Base-by-base conservation (phyloP, 2,329 filamentous ascomycete genomes). In the Immersiporthe knoxdaviesiana region DNA sequence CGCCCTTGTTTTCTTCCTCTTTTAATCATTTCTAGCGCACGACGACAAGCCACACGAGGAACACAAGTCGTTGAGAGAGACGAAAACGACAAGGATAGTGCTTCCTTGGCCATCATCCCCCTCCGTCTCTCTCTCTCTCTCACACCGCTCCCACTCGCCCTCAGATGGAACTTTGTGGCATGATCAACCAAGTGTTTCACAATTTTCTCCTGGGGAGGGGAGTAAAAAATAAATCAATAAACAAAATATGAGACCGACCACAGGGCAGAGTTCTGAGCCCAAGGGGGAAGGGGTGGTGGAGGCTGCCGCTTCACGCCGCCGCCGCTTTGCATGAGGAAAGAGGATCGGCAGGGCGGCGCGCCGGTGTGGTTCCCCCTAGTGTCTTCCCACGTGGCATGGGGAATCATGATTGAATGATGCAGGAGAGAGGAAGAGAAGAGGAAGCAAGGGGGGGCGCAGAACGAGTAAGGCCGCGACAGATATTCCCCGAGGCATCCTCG, bases 121-220 rank as follows among this genome's bases (percentile, higher is more conserved):
- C 8, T 35, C 35, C 14, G 41, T n/a, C 44, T n/a, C 21, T 47
- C 18, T 21, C 44, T n/a, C 44, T 21, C 41, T 47, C 44, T n/a
- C 44, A 10, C 52, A 56, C 52, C 52, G 52, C 52, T 30, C 52
- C 5, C 27, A 0, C 3, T 18, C 12, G 24, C 50, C 24, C 10
- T 30, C 50, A 30, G 41, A 54, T 30, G 52, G 6, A 56, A 27
- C 24, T 27, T 27, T 47, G 44, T 7, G 50, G n/a, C 50, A 54
- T 54, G 50, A 54, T 54, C 50, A 27, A n/a, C 18, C 44, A 47
- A n/a, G 50, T 54, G 50, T 54, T 54, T 54, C 50, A 54, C 50
- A 54, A 24, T 24, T 30, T n/a, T n/a, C 44, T 32, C 52, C 24
- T 32, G 27, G 27, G 27, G 7, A 18, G 16, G 52, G 12, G 14